Percentiles rank a stretch among this genome's conserved stretches.
phyloP scores from a whole-genome alignment of 139 green algal species.

The Choricystis sp. region DNA sequence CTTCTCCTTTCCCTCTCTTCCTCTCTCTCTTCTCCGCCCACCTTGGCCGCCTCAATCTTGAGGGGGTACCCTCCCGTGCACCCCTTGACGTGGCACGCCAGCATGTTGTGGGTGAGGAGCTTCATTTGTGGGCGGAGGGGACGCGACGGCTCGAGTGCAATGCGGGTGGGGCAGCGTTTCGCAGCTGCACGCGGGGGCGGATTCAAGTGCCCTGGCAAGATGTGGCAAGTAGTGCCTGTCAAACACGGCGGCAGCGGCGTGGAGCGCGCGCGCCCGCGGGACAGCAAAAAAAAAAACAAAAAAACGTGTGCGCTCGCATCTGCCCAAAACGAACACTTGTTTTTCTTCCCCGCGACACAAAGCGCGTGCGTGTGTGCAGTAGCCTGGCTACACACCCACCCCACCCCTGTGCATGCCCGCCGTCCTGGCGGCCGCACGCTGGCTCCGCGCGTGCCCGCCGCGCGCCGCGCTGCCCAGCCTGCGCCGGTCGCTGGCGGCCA shows the following conservation, averaged over 20 bases:
- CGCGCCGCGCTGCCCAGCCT: no score
- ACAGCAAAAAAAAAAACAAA: no score
- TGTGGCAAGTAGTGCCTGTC: background rate
- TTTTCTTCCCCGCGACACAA: no score
- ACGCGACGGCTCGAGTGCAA: background rate
- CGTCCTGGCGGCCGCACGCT: background rate
- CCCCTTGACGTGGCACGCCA: slow-evolving; percentile 86
- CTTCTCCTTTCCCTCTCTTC: no score
- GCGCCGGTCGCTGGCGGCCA: background rate
- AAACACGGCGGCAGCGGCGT: background rate
- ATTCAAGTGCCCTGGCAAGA: background rate
- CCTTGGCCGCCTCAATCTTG: slow-evolving; percentile 61
- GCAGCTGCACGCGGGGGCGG: background rate
- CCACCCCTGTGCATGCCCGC: background rate
- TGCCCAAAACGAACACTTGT: no score
- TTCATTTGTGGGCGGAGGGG: slow-evolving; percentile 50
- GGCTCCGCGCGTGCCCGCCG: background rate
- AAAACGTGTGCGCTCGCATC: background rate
- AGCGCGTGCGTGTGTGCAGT: background rate
- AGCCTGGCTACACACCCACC: background rate
- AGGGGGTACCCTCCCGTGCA: slow-evolving; percentile 87
- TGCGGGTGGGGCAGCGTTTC: background rate
- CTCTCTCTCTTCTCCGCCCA: background rate
- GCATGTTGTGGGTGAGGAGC: slow-evolving; percentile 96
- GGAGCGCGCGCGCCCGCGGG: no score